Conservation (phyloP, 176 grass and related monocot genomes). For the Dendrocalamus sinicus region DNA sequence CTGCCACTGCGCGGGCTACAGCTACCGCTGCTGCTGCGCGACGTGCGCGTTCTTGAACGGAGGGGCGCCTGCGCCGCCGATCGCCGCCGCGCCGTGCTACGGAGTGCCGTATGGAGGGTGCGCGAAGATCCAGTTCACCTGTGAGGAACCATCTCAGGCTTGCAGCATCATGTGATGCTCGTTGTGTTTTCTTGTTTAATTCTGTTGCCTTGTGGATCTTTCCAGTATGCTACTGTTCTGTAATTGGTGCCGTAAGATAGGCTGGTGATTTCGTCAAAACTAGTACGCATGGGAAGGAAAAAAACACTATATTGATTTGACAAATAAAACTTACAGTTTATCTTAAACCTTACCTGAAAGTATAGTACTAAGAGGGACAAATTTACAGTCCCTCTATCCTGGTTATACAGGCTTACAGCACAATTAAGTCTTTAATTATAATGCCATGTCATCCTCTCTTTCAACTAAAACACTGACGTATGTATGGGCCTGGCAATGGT, state of each 20-base stretch:
- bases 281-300: too few relatives aligned
- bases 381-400: too few relatives aligned
- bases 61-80: background rate
- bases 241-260: background rate
- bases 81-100: background rate
- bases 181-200: too few relatives aligned
- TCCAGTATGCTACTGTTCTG: background rate
- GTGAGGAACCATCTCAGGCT: background rate
- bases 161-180: slow-evolving; percentile 11
- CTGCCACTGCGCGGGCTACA: background rate
- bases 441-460: too few relatives aligned
- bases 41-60: too few relatives aligned
- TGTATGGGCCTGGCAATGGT: too few relatives aligned
- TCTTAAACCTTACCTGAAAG: too few relatives aligned
- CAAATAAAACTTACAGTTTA: too few relatives aligned
- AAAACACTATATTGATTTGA: background rate
- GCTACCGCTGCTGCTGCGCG: background rate
- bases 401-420: too few relatives aligned
- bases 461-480: too few relatives aligned
- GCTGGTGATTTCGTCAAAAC: background rate
- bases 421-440: too few relatives aligned
- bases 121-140: background rate
- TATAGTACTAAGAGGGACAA: too few relatives aligned
- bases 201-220: background rate
- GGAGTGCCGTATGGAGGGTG: background rate